Conservation (phyloP, 192 early-diverging fungal genomes). For the Backusella morwellensis region DNA sequence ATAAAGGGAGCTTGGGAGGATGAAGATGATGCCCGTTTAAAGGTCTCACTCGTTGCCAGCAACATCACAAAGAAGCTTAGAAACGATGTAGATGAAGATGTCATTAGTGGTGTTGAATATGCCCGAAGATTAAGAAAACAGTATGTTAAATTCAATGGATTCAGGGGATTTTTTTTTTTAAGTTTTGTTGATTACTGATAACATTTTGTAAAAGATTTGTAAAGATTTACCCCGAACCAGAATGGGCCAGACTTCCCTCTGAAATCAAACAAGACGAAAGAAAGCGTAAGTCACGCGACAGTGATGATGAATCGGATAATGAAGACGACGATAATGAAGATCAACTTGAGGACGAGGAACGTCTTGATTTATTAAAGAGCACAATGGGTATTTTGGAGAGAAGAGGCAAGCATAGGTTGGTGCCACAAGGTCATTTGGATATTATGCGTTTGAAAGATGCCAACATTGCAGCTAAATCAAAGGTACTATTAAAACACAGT, state of each 20-base stretch:
- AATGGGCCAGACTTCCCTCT: slow-evolving; percentile 76
- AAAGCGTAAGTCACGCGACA: slow-evolving; percentile 25
- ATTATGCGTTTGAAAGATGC: slow-evolving; percentile 75
- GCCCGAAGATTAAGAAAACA: slow-evolving; percentile 80
- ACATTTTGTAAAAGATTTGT: slow-evolving; percentile 49
- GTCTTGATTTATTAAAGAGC: slow-evolving; percentile 42
- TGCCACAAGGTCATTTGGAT: slow-evolving; percentile 58
- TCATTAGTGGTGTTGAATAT: slow-evolving; percentile 78
- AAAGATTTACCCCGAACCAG: slow-evolving; percentile 81
- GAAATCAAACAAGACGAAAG: slow-evolving; percentile 38
- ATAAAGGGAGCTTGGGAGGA: slow-evolving; percentile 74
- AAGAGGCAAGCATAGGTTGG: slow-evolving; percentile 7
- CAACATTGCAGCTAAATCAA: slow-evolving; percentile 51
- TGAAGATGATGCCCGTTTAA: slow-evolving; percentile 66
- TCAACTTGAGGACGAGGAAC: slow-evolving; percentile 41
- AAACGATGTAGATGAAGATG: slow-evolving; percentile 68
- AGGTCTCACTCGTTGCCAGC: slow-evolving; percentile 65
- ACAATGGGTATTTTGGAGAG: slow-evolving; percentile 46
- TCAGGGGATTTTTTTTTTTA: too few relatives aligned
- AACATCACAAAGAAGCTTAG: slow-evolving; percentile 80
- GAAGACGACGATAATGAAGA: slow-evolving; percentile 40
- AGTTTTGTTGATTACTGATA: neutral
- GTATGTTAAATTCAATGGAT: slow-evolving; percentile 38
- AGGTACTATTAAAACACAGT: slow-evolving; percentile 22
- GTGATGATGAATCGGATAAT: slow-evolving; percentile 39